These are phyloP conservation scores for Berberis vulgaris DNA, from an alignment of 164 flowering plant genomes.

Conservation along the genomic window DNA sequence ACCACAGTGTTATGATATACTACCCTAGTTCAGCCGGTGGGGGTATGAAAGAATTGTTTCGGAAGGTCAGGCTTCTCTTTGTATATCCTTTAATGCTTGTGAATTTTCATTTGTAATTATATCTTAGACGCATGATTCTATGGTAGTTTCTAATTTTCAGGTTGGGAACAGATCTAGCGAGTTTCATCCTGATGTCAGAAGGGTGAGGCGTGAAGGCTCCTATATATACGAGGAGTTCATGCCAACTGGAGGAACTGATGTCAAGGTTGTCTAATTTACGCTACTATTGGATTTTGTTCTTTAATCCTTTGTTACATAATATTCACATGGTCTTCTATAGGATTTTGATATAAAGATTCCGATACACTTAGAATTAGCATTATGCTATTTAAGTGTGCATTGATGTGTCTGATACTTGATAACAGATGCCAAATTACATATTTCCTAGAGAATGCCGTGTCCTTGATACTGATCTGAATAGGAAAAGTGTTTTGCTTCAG, in stretches of 20 bases:
- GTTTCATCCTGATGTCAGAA: constrained; percentile 95
- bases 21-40: constrained; percentile 99
- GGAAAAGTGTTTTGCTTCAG: no score
- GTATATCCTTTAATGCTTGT: neutral
- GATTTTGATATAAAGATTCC: no score
- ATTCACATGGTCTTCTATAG: no score
- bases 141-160: constrained; percentile 26
- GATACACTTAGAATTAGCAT: no score
- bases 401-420: no score
- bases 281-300: no score
- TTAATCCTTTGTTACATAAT: no score
- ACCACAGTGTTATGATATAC: constrained; percentile 97
- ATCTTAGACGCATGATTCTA: neutral
- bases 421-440: no score
- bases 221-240: constrained; percentile 97
- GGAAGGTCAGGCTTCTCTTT: constrained; percentile 54
- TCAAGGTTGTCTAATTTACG: constrained; percentile 41
- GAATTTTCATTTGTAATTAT: no score
- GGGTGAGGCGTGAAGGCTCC: constrained; percentile 96
- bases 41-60: constrained; percentile 95
- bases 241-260: constrained; percentile 99
- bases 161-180: constrained; percentile 98
- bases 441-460: no score
- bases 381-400: no score
- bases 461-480: no score